Conservation (phyloP, 164 flowering plant species). For the Euptelea pleiosperma region DNA sequence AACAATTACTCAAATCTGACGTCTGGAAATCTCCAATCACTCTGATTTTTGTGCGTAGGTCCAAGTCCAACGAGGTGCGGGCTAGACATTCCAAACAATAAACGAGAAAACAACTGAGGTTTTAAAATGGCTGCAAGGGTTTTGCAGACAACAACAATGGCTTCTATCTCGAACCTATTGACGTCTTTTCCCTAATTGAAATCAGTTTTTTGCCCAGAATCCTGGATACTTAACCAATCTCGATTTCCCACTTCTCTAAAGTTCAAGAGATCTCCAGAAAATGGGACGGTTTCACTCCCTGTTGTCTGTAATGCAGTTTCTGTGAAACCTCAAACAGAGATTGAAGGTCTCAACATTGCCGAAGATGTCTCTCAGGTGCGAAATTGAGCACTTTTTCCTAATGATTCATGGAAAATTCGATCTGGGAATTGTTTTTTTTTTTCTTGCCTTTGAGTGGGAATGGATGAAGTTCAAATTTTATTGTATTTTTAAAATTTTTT, state of each 20-base stretch:
- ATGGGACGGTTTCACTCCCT: background rate
- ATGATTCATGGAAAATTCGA: background rate
- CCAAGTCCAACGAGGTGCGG: no score
- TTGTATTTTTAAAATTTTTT: no score
- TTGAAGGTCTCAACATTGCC: conserved; percentile 83
- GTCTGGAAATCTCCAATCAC: no score
- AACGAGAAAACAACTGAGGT: no score
- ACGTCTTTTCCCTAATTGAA: conserved; percentile 12
- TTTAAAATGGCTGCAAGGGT: no score
- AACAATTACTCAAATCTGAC: no score
- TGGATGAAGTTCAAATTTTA: background rate
- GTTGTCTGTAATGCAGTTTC: conserved; percentile 65
- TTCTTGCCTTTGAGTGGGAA: conserved; percentile 10
- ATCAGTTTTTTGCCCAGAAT: conserved; percentile 7
- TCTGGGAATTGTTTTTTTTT: conserved; percentile 8
- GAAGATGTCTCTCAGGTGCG: conserved; percentile 80
- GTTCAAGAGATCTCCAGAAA: conserved; percentile 12
- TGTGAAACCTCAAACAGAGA: conserved; percentile 41
- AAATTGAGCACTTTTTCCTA: background rate
- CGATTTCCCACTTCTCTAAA: conserved; percentile 10
- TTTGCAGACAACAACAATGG: no score
- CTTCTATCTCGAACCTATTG: conserved; percentile 24
- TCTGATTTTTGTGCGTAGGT: no score
- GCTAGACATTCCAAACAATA: no score
- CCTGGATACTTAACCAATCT: conserved; percentile 1